Base-by-base conservation (phyloP, 768 basidiomycete genomes). In the Serendipita sp. region DNA sequence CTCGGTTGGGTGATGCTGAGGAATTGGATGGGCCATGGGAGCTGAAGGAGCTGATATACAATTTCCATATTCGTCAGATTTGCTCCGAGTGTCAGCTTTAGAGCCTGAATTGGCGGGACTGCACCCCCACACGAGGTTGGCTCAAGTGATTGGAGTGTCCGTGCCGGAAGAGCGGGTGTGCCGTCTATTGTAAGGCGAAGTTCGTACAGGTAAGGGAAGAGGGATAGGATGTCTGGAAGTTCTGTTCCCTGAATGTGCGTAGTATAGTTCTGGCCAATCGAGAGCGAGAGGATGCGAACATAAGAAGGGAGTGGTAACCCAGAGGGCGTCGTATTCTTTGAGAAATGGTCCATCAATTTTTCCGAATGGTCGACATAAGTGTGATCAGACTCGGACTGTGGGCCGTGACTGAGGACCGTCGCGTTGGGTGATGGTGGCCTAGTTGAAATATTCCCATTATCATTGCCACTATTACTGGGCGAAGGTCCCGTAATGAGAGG, bases 1-100 rank as follows among this genome's bases (percentile, higher is more conserved):
- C 35, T 30, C 8, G 56, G 56, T 35, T 60, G 56, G 28, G 56
- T 32, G 56, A 60, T 60, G n/a, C 56, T 60, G 56, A 60, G 56
- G 34, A 32, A 60, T n/a, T 60, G 18, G 56, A 60, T 10, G 16
- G 56, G 56, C 56, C 56, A 60, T 3, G 56, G 56, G 56, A 60
- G 23, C 8, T 23, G 34, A 4, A 60, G 34, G 35, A 60, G 56
- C n/a, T 60, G 56, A 30, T 32, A 60, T 11, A 60, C 23, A n/a
- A 60, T 32, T n/a, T 60, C 56, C 16, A 35, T 11, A 32, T 30
- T 32, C 56, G 23, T 28, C 28, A 60, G 10, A 28, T 23, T 28
- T 51, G 48, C 18, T 3, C 56, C 56, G 16, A 60, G n/a, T 4
- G 56, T 60, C 8, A 60, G 23, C 28, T 35, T 23, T 8, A 60